Percentiles rank a stretch among this genome's conserved stretches.
Conservation (phyloP, 768 basidiomycete genomes). For the Goffeauzyma gilvescens region DNA sequence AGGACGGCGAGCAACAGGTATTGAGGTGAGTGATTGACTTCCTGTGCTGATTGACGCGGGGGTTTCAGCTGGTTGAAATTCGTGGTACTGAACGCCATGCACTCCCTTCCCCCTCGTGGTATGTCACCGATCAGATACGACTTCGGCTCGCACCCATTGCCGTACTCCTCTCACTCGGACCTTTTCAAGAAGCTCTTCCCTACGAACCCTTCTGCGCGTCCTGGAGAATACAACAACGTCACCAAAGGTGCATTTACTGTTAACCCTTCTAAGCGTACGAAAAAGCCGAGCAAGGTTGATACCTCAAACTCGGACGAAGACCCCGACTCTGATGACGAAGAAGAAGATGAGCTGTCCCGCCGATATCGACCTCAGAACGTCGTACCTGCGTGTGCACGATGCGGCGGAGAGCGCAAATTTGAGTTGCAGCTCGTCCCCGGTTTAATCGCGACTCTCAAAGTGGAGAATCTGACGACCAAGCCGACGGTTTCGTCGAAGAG, state of each 20-base stretch:
- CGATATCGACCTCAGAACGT: conserved; percentile 38
- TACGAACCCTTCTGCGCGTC: conserved; percentile 19
- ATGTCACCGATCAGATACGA: conserved; percentile 49
- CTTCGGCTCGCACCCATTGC: conserved; percentile 61
- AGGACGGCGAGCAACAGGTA: conserved; percentile 44
- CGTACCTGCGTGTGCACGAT: conserved; percentile 49
- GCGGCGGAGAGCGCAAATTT: conserved; percentile 52
- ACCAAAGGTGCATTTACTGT: conserved; percentile 43
- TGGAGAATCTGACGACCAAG: conserved; percentile 18
- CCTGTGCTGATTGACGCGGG: too few species aligned
- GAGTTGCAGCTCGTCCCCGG: conserved; percentile 93
- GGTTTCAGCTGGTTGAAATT: too few species aligned
- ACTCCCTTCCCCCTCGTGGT: too few species aligned
- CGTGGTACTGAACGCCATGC: too few species aligned
- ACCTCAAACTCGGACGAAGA: neutral
- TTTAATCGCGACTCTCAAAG: conserved; percentile 56
- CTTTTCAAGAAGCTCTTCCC: conserved; percentile 62
- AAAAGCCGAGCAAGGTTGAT: too few species aligned
- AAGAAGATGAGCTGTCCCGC: conserved; percentile 13
- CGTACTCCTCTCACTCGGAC: conserved; percentile 54
- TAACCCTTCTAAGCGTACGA: too few species aligned
- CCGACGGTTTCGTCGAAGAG: conserved; percentile 10
- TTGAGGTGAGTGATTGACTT: conserved; percentile 44
- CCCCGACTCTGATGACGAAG: conserved; percentile 17
- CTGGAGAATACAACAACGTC: conserved; percentile 37